These are phyloP conservation scores for Leccinum pachyderme DNA, from an alignment of 1,284 basidiomycete species.

Conservation along the genomic window DNA sequence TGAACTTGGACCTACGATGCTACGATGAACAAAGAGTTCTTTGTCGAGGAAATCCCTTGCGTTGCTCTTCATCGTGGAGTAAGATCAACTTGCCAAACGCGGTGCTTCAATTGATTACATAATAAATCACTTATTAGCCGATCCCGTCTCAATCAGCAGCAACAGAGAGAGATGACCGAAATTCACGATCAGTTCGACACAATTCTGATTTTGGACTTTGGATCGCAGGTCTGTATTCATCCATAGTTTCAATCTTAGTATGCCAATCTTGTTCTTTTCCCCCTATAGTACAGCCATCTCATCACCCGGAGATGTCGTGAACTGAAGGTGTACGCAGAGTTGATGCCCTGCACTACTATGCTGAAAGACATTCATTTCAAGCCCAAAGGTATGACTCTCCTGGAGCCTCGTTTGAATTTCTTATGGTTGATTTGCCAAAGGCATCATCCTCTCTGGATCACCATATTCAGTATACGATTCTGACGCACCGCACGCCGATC, in stretches of 20 bases:
- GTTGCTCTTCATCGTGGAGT: conserved; percentile 42
- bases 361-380: conserved; percentile 89
- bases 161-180: conserved; percentile 53
- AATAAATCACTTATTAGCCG: neutral
- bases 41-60: conserved; percentile 60
- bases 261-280: conserved; percentile 77
- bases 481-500: conserved; percentile 93
- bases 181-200: conserved; percentile 98
- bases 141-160: neutral
- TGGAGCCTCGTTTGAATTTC: neutral
- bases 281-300: conserved; percentile 86
- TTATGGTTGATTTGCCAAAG: conserved; percentile 39
- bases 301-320: conserved; percentile 98
- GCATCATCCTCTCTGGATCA: conserved; percentile 97
- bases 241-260: conserved; percentile 67
- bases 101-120: neutral
- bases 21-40: conserved; percentile 59
- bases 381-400: conserved; percentile 73
- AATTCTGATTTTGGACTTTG: conserved; percentile 96
- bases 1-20: conserved; percentile 46
- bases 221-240: conserved; percentile 85
- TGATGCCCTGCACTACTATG: conserved; percentile 96
- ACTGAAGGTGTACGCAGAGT: conserved; percentile 96
- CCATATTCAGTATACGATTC: conserved; percentile 97
- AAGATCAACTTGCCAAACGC: neutral